A percentile compares a stretch with the other conserved stretches of the same genome.
phyloP scores from a whole-genome alignment of 441 rosid genomes.

The Gossypium aridum region DNA sequence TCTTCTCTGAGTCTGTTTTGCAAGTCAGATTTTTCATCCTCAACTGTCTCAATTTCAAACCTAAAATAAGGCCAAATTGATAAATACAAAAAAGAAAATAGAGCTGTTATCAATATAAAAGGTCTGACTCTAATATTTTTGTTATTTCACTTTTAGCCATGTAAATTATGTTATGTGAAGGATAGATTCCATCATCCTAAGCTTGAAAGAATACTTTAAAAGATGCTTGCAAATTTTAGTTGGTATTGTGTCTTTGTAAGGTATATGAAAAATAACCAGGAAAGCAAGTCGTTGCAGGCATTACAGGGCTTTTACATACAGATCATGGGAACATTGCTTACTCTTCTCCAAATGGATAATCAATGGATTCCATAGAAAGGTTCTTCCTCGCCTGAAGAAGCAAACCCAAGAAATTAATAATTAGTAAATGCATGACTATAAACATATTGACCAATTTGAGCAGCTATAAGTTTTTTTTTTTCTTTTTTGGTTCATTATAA shows the following conservation, averaged over 20 bases:
- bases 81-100: constrained; percentile 1
- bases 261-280: constrained; percentile 9
- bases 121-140: background rate
- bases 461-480: background rate
- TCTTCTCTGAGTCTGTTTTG: constrained; percentile 61
- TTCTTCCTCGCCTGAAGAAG: constrained; percentile 73
- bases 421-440: background rate
- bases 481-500: background rate
- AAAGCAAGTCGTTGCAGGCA: constrained; percentile 12
- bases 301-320: constrained; percentile 11
- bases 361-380: constrained; percentile 78
- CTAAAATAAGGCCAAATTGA: constrained; percentile 33
- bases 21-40: constrained; percentile 58
- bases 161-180: background rate
- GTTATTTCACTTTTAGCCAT: background rate
- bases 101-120: background rate
- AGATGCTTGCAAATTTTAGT: constrained; percentile 1
- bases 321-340: constrained; percentile 39
- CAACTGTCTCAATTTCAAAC: constrained; percentile 63
- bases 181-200: background rate
- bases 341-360: constrained; percentile 65
- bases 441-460: background rate
- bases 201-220: background rate
- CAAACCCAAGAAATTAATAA: constrained; percentile 2
- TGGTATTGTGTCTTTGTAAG: background rate